Percentiles rank a stretch among this genome's conserved stretches.
Conservation (phyloP, 2,329 filamentous ascomycete species). For the Pseudogymnoascus sp. region DNA sequence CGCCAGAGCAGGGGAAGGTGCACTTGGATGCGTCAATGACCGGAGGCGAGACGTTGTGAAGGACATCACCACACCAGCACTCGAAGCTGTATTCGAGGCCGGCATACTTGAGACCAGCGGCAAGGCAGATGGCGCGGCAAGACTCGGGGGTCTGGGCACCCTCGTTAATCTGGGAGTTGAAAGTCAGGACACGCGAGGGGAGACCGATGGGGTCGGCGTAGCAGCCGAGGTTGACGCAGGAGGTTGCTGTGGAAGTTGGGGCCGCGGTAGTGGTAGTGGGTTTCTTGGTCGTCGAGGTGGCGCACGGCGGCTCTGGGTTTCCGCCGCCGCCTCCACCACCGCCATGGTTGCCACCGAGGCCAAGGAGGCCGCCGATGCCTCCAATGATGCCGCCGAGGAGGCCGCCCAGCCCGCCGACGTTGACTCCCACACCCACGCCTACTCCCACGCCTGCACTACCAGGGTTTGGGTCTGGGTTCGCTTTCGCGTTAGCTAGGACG, state of each 20-base stretch:
- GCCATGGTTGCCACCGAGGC: not conserved
- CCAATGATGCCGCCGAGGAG: not conserved
- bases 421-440: not conserved
- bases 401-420: not conserved
- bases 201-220: slow-evolving; percentile 19
- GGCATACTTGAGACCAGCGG: slow-evolving; percentile 35
- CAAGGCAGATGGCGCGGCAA: slow-evolving; percentile 41
- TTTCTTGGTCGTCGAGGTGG: slow-evolving; percentile 1
- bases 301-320: not conserved
- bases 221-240: slow-evolving; percentile 10
- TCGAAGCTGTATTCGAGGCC: slow-evolving; percentile 27
- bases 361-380: not conserved
- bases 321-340: not conserved
- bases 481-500: not conserved
- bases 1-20: slow-evolving; percentile 16
- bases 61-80: slow-evolving; percentile 11
- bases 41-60: not conserved
- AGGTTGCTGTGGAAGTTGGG: slow-evolving; percentile 26
- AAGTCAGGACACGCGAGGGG: not conserved
- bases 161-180: not conserved
- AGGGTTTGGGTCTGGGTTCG: not conserved
- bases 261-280: not conserved
- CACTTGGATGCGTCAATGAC: slow-evolving; percentile 14
- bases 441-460: not conserved
- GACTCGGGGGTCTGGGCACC: slow-evolving; percentile 31